Evolutionary conservation across 1,284 basidiomycete genomes (phyloP).

Genomic region (Filobasidium uniguttulatum): DNA sequence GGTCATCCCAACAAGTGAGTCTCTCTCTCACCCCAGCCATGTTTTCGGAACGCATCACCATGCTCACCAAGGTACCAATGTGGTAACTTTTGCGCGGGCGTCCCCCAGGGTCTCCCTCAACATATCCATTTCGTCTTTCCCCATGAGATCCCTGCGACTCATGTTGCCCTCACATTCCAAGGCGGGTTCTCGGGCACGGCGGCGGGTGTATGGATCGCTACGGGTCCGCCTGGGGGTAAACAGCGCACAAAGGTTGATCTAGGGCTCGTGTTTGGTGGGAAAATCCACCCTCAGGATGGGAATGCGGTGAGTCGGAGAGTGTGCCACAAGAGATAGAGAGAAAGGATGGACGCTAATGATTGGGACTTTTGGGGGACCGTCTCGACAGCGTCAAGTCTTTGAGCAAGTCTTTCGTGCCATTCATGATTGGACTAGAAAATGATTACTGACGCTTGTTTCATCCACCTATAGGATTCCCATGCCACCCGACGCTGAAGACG

Average conservation of each 20-base stretch:
- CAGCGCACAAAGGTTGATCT: conserved; percentile 15
- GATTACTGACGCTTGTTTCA: neutral
- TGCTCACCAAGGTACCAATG: neutral
- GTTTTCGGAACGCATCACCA: neutral
- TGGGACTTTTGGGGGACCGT: neutral
- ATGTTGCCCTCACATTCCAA: conserved; percentile 34
- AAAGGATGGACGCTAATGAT: neutral
- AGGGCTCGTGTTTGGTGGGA: conserved; percentile 24
- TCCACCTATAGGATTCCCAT: neutral
- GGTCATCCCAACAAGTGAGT: conserved; percentile 13
- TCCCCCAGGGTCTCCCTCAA: conserved; percentile 22
- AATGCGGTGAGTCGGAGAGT: conserved; percentile 14
- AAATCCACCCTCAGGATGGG: conserved; percentile 33
- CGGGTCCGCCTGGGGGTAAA: conserved; percentile 11
- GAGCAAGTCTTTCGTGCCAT: conserved; percentile 21
- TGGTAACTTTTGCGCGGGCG: too few relatives aligned
- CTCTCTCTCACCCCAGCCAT: neutral
- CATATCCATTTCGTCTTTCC: conserved; percentile 28
- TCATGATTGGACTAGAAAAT: neutral
- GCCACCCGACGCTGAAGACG: conserved; percentile 4
- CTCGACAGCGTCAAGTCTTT: conserved; percentile 27
- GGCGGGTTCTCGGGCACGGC: conserved; percentile 35
- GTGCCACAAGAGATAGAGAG: neutral
- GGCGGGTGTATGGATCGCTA: conserved; percentile 22
- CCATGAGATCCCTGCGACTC: conserved; percentile 21